Evolutionary conservation across 108 stramenopile genomes (phyloP).

Genomic region (Parietichytrium sp.): DNA sequence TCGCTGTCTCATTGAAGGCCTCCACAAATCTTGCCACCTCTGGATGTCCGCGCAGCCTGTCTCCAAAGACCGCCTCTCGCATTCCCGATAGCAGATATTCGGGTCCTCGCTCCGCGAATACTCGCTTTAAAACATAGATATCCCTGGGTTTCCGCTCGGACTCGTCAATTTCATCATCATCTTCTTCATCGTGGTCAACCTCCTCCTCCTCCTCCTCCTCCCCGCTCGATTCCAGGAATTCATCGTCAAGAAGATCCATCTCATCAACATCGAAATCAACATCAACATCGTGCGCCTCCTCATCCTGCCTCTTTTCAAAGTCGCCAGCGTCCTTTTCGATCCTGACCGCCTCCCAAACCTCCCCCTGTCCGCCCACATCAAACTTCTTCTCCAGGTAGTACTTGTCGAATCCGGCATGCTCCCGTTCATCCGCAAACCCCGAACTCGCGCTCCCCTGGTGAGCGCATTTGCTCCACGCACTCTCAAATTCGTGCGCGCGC

Average conservation of each 20-base stretch:
- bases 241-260: too few relatives aligned
- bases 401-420: not conserved
- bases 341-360: slow-evolving; percentile 33
- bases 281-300: too few relatives aligned
- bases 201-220: too few relatives aligned
- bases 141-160: too few relatives aligned
- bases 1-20: not conserved
- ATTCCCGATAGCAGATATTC: not conserved
- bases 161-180: too few relatives aligned
- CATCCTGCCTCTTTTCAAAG: too few relatives aligned
- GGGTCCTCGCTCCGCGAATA: not conserved
- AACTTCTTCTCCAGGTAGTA: not conserved
- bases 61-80: slow-evolving; percentile 16
- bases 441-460: too few relatives aligned
- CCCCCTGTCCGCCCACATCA: slow-evolving; percentile 5
- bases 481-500: too few relatives aligned
- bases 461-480: too few relatives aligned
- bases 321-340: not conserved
- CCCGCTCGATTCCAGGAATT: too few relatives aligned
- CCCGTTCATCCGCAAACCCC: not conserved
- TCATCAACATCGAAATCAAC: too few relatives aligned
- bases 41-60: not conserved
- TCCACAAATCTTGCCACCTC: slow-evolving; percentile 23
- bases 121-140: not conserved
- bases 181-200: too few relatives aligned